Evolutionary conservation across 768 basidiomycete genomes (phyloP).

Genomic region (Filobasidium wieringae): DNA sequence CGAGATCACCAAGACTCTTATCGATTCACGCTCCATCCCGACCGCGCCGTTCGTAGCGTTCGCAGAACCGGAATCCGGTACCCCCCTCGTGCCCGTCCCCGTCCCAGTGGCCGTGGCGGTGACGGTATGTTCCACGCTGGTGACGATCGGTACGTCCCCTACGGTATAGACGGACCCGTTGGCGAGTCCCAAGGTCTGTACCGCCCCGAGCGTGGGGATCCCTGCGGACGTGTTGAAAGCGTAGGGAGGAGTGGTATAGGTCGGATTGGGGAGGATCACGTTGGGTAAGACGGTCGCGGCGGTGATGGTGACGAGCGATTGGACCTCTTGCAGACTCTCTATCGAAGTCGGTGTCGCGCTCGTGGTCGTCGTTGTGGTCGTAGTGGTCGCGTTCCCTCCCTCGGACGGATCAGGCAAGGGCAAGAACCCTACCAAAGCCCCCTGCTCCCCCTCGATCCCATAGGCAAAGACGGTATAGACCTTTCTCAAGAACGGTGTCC

Average conservation of each 20-base stretch:
- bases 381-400: background rate
- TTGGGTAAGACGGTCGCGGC: constrained; percentile 14
- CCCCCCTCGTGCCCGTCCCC: too few relatives aligned
- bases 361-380: background rate
- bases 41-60: too few relatives aligned
- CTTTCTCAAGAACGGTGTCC: constrained; percentile 31
- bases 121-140: too few relatives aligned
- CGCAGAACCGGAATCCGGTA: too few relatives aligned
- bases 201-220: background rate
- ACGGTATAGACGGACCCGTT: constrained; percentile 8
- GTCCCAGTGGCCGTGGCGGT: too few relatives aligned
- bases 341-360: constrained; percentile 6
- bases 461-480: constrained; percentile 33
- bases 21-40: too few relatives aligned
- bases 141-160: constrained; percentile 1
- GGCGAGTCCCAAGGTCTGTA: constrained; percentile 11
- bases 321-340: constrained; percentile 2
- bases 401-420: constrained; percentile 15
- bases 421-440: constrained; percentile 33
- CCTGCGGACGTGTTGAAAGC: constrained; percentile 7
- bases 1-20: too few relatives aligned
- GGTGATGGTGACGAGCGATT: constrained; percentile 2
- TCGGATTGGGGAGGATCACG: constrained; percentile 13
- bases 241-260: constrained; percentile 13
- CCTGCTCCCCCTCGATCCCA: constrained; percentile 29